Base-by-base conservation (phyloP, 331 rosid genomes). In the Pyrus hybrid region DNA sequence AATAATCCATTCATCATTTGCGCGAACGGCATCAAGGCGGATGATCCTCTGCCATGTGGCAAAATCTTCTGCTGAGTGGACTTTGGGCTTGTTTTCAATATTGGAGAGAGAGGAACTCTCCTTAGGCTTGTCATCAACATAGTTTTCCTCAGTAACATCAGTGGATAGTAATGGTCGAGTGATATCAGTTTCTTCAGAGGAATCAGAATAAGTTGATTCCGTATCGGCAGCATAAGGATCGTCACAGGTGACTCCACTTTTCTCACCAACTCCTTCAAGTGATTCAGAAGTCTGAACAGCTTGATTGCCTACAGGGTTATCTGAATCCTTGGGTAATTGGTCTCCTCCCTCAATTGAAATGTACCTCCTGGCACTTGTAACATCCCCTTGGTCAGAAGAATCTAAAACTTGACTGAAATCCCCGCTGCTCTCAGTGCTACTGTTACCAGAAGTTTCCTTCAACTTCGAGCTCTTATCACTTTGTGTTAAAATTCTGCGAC, bases 1-100 rank as follows among this genome's bases (percentile, higher is more conserved):
- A 5, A 72, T 86, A 63, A 91, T 87, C 98, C 98, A 93, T 76
- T 93, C 98, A 47, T 87, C 81, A 74, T 93, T 93, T 32, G 98
- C 90, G 8, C 98, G 95, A 73, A 93, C 82, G 13, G 98, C 96
- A 86, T 93, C 98, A 29, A 93, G 95, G 49, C 95, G 87, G 71
- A 93, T 93, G 77, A 93, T 91, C 77, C 91, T 84, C 81, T 89
- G 98, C 98, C 98, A 93, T 57, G 98, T 90, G 78, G 86, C 79
- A 75, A 91, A 93, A 80, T 93, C 96, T 82, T 93, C 98, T 67
- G 72, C 78, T 49, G 77, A 81, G 32, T 58, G 84, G 70, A 68
- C 80, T 85, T 83, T 93, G 80, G 85, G 63, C 7, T 86, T 64
- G 67, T 53, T 84, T 60, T 87, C 80, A 49, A 82, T 56, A 68